Evolutionary conservation across 176 grass and related monocot genomes (phyloP).

Genomic region (Tillandsia leiboldiana): DNA sequence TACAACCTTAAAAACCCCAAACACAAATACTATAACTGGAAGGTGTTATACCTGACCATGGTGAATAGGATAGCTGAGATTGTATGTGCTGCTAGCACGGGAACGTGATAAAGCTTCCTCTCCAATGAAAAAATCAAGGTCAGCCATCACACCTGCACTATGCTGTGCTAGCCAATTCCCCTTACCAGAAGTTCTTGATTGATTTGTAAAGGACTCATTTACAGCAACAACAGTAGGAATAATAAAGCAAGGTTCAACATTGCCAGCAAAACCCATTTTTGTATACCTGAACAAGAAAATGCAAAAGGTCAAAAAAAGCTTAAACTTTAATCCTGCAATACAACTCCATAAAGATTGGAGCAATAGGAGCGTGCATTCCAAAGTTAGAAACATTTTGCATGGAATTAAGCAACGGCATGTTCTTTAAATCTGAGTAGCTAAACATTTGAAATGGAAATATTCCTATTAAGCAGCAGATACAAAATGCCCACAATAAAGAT

Average conservation of each 20-base stretch:
- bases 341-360: background rate
- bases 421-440: background rate
- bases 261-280: conserved; percentile 98
- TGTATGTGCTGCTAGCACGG: conserved; percentile 57
- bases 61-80: conserved; percentile 80
- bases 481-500: too few species aligned
- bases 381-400: background rate
- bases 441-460: background rate
- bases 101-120: conserved; percentile 67
- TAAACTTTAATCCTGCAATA: background rate
- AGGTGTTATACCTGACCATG: conserved; percentile 61
- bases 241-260: conserved; percentile 97
- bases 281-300: conserved; percentile 52
- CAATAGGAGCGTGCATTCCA: background rate
- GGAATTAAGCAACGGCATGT: background rate
- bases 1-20: background rate
- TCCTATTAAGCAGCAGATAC: background rate
- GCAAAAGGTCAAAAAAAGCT: background rate
- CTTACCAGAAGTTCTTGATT: conserved; percentile 47
- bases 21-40: background rate
- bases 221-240: conserved; percentile 89
- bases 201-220: conserved; percentile 59
- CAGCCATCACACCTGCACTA: conserved; percentile 92
- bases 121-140: conserved; percentile 91
- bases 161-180: conserved; percentile 94